Evolutionary conservation across 2,329 filamentous ascomycete species (phyloP).

Genomic region (Teratosphaeria epicoccoides): DNA sequence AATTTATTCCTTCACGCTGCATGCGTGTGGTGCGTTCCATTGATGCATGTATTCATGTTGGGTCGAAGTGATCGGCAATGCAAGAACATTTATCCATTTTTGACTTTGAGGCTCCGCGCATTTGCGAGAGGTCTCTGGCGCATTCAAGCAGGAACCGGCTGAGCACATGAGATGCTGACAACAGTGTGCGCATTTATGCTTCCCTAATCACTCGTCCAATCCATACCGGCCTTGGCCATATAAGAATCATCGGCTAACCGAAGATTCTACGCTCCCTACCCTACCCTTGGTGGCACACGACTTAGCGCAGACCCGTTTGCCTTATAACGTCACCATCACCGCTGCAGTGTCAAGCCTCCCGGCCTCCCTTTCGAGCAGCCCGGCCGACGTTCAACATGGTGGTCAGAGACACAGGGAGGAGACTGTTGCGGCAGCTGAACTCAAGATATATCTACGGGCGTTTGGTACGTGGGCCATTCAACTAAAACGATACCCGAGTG

Average conservation of each 20-base stretch:
- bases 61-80: not conserved
- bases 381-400: slow-evolving; percentile 12
- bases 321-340: not conserved
- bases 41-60: too few relatives aligned
- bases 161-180: not conserved
- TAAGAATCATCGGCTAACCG: too few relatives aligned
- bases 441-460: slow-evolving; percentile 63
- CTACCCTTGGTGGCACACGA: not conserved
- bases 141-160: not conserved
- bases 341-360: not conserved
- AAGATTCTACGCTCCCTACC: too few relatives aligned
- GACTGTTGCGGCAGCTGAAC: slow-evolving; percentile 55
- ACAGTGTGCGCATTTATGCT: not conserved
- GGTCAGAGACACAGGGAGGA: slow-evolving; percentile 34
- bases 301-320: not conserved
- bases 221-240: not conserved
- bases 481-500: not conserved
- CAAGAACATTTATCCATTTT: not conserved
- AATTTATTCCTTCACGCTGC: too few relatives aligned
- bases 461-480: slow-evolving; percentile 47
- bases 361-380: not conserved
- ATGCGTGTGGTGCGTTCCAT: too few relatives aligned
- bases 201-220: not conserved
- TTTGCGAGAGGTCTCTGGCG: not conserved
- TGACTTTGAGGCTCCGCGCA: not conserved